Evolutionary conservation across 495 filamentous ascomycete species (phyloP).

Genomic region (Penicillium alfredii): DNA sequence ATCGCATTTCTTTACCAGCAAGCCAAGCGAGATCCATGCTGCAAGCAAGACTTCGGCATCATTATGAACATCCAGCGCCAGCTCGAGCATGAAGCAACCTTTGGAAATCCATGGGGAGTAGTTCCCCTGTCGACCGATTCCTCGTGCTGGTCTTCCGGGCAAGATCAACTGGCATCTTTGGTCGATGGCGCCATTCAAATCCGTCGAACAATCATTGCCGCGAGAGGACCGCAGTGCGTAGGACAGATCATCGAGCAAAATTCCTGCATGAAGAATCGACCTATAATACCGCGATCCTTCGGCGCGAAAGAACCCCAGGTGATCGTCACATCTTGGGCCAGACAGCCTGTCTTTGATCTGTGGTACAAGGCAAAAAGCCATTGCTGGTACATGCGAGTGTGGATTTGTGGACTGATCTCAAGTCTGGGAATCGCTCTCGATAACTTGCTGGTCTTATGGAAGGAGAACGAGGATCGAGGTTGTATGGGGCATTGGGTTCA

Average conservation of each 20-base stretch:
- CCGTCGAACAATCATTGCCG: background rate
- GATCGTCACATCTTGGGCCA: no score
- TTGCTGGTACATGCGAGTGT: no score
- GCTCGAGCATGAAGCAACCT: background rate
- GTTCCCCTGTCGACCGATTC: background rate
- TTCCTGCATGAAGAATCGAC: no score
- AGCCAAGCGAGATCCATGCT: background rate
- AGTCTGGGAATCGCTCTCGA: background rate
- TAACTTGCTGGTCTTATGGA: background rate
- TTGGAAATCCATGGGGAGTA: background rate
- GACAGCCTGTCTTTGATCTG: no score
- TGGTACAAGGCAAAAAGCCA: no score
- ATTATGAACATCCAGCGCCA: constrained; percentile 1
- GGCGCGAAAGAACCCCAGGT: no score
- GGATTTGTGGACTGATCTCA: no score
- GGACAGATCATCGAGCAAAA: no score
- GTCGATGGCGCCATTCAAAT: background rate
- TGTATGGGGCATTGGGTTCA: background rate
- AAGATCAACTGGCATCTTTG: background rate
- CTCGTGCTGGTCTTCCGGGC: background rate
- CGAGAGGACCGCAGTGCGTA: background rate
- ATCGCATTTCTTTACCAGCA: background rate
- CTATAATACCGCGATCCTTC: no score
- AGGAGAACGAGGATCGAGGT: background rate
- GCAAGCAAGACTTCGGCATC: background rate